phyloP scores from a whole-genome alignment of 805 yeast genomes.

The Candida vaughaniae region DNA sequence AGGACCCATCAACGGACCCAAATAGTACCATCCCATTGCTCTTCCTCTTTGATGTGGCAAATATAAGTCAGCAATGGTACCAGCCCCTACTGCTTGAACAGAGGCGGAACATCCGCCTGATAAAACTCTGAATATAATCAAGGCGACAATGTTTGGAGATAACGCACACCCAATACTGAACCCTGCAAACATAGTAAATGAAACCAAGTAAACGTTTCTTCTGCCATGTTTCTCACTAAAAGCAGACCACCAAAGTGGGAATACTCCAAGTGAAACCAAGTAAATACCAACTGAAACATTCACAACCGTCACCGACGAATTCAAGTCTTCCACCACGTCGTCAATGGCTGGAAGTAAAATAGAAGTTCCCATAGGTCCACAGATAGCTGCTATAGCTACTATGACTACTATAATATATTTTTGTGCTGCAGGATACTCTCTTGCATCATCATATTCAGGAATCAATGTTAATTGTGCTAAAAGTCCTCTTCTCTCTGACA shows the following conservation, averaged over 20 bases:
- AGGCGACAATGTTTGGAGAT: slow-evolving; percentile 56
- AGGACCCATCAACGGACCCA: slow-evolving; percentile 83
- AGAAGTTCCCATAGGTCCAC: slow-evolving; percentile 90
- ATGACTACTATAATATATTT: slow-evolving; percentile 60
- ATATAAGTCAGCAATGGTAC: slow-evolving; percentile 76
- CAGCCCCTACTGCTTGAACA: slow-evolving; percentile 89
- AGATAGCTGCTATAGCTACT: slow-evolving; percentile 70
- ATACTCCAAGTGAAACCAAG: slow-evolving; percentile 67
- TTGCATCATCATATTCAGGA: slow-evolving; percentile 74
- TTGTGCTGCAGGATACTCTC: slow-evolving; percentile 51
- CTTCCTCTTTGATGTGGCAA: slow-evolving; percentile 67
- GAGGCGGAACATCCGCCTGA: slow-evolving; percentile 82
- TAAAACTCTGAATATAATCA: slow-evolving; percentile 68
- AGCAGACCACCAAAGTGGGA: slow-evolving; percentile 89
- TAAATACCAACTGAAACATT: slow-evolving; percentile 82
- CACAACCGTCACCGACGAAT: slow-evolving; percentile 59
- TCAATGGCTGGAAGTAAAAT: slow-evolving; percentile 77
- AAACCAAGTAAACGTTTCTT: slow-evolving; percentile 66
- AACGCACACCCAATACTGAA: slow-evolving; percentile 74
- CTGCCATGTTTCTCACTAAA: slow-evolving; percentile 76
- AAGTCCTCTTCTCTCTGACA: slow-evolving; percentile 56
- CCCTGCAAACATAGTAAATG: slow-evolving; percentile 60
- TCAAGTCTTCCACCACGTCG: slow-evolving; percentile 51
- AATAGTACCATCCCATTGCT: slow-evolving; percentile 76
- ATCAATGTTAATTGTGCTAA: slow-evolving; percentile 49